Evolutionary conservation across 2,329 filamentous ascomycete species (phyloP).

Genomic region (Tolypocladium tropicale): DNA sequence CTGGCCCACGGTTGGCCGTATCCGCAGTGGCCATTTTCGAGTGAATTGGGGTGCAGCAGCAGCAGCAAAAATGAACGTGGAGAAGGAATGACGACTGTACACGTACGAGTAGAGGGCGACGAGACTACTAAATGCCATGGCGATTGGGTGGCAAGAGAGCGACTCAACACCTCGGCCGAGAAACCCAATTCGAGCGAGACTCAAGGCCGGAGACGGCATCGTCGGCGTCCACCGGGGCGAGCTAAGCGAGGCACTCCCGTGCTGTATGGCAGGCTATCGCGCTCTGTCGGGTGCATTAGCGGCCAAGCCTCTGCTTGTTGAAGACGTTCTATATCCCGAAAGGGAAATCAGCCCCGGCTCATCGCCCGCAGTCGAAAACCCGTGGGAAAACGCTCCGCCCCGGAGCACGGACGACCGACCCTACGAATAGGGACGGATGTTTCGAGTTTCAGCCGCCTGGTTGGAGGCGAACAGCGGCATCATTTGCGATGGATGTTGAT

Average conservation of each 20-base stretch:
- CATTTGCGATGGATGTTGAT: too few relatives aligned
- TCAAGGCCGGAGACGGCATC: neutral
- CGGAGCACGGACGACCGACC: too few relatives aligned
- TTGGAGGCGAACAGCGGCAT: too few relatives aligned
- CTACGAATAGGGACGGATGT: too few relatives aligned
- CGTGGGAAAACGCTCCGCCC: too few relatives aligned
- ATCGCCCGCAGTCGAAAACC: too few relatives aligned
- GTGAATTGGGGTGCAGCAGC: neutral
- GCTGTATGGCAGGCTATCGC: neutral
- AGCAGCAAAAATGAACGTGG: neutral
- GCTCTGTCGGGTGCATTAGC: neutral
- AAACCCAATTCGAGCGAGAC: neutral
- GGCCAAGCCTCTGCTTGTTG: neutral
- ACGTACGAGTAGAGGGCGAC: neutral
- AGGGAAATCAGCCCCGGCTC: neutral
- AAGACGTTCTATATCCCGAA: neutral
- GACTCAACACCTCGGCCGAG: neutral
- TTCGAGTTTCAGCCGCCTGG: too few relatives aligned
- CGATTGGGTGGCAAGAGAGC: neutral
- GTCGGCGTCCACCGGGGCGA: neutral
- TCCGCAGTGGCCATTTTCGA: neutral
- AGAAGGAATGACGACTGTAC: neutral
- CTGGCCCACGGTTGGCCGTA: slow-evolving; percentile 13
- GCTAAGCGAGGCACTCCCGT: neutral
- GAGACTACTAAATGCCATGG: neutral